These are phyloP conservation scores for Cercophora newfieldiana DNA, from an alignment of 495 filamentous ascomycete genomes.

Conservation along the genomic window DNA sequence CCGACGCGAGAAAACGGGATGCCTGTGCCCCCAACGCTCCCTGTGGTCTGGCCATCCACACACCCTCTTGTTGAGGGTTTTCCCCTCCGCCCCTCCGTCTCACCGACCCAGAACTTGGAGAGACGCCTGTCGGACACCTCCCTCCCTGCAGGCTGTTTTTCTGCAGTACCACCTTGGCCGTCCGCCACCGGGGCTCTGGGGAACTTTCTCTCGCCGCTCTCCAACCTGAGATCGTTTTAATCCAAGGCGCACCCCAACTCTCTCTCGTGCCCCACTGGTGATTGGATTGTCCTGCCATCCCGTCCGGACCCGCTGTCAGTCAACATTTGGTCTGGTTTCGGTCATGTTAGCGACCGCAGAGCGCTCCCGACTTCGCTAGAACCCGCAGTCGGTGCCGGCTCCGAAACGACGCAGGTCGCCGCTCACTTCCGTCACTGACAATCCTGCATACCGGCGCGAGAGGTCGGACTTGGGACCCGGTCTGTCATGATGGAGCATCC, in stretches of 20 bases:
- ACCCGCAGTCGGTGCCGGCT: neutral
- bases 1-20: neutral
- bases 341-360: neutral
- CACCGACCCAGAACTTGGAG: neutral
- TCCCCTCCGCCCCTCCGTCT: neutral
- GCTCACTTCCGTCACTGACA: neutral
- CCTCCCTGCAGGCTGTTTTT: neutral
- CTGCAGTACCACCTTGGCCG: neutral
- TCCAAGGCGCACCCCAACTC: neutral
- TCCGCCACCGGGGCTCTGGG: neutral
- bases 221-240: neutral
- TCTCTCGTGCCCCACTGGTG: neutral
- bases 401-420: neutral
- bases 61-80: neutral
- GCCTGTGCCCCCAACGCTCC: too few species aligned
- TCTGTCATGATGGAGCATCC: neutral
- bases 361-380: neutral
- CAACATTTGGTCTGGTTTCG: neutral
- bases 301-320: neutral
- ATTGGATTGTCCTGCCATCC: neutral
- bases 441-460: neutral
- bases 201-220: neutral
- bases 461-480: neutral
- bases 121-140: neutral
- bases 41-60: neutral